These are phyloP conservation scores for Candida golubevii DNA, from an alignment of 805 yeast species.

Conservation along the genomic window DNA sequence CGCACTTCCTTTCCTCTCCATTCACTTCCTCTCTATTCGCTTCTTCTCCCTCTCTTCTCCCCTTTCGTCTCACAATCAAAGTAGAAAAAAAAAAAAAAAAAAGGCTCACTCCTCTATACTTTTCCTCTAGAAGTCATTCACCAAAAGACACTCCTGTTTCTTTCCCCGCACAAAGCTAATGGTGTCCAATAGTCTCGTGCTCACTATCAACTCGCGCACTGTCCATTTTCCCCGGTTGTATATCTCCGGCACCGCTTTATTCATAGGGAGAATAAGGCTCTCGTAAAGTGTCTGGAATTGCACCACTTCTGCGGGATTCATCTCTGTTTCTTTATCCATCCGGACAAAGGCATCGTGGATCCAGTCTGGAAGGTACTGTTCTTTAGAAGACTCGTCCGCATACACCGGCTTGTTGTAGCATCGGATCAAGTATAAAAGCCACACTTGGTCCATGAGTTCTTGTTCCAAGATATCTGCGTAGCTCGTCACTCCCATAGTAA, in stretches of 20 bases:
- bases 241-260: conserved; percentile 52
- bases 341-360: conserved; percentile 37
- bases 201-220: conserved; percentile 43
- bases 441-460: conserved; percentile 51
- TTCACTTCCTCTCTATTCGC: too few species aligned
- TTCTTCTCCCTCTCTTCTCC: too few species aligned
- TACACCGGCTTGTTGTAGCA: conserved; percentile 43
- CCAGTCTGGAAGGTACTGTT: conserved; percentile 48
- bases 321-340: conserved; percentile 31
- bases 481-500: conserved; percentile 53
- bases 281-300: conserved; percentile 53
- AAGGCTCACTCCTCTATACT: too few species aligned
- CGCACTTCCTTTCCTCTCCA: too few species aligned
- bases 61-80: too few species aligned
- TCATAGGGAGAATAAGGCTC: conserved; percentile 46
- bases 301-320: conserved; percentile 50
- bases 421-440: conserved; percentile 62
- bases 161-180: conserved; percentile 45
- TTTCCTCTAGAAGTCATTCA: conserved; percentile 14
- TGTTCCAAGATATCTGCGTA: conserved; percentile 49
- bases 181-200: conserved; percentile 50
- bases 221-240: conserved; percentile 50
- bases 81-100: too few species aligned
- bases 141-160: conserved; percentile 41
- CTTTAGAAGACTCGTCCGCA: conserved; percentile 24